Conservation (phyloP, 441 rosid species). For the Jatropha multifida region DNA sequence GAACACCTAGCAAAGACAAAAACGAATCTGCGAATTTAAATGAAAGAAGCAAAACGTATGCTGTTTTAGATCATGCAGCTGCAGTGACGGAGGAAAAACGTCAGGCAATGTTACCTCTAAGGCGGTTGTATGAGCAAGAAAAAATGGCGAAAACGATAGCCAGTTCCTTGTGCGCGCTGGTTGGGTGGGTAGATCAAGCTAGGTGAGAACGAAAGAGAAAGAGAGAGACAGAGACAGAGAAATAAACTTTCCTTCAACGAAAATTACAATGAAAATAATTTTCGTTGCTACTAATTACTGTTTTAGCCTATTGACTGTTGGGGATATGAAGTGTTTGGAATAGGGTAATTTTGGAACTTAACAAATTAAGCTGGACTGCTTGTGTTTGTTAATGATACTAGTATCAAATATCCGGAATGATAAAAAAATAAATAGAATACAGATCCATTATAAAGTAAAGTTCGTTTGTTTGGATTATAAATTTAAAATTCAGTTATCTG, state of each 20-base stretch:
- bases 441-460: no score
- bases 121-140: conserved; percentile 10
- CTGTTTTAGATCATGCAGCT: conserved; percentile 13
- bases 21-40: conserved; percentile 18
- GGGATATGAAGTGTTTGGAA: no score
- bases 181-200: conserved; percentile 35
- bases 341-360: conserved; percentile 15
- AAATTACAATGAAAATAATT: conserved; percentile 19
- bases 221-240: neutral
- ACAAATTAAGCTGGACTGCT: conserved; percentile 2
- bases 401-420: neutral
- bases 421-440: neutral
- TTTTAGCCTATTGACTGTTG: neutral
- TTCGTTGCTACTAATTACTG: conserved; percentile 1
- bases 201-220: conserved; percentile 1
- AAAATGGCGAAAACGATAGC: neutral
- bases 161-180: conserved; percentile 22
- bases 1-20: neutral
- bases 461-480: no score
- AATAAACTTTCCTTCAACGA: conserved; percentile 14
- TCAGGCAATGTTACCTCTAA: conserved; percentile 26
- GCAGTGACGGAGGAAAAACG: neutral
- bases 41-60: conserved; percentile 3
- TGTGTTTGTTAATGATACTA: neutral
- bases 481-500: no score